Base-by-base conservation (phyloP, 2,329 filamentous ascomycete genomes). In the Trichoderma sp. region DNA sequence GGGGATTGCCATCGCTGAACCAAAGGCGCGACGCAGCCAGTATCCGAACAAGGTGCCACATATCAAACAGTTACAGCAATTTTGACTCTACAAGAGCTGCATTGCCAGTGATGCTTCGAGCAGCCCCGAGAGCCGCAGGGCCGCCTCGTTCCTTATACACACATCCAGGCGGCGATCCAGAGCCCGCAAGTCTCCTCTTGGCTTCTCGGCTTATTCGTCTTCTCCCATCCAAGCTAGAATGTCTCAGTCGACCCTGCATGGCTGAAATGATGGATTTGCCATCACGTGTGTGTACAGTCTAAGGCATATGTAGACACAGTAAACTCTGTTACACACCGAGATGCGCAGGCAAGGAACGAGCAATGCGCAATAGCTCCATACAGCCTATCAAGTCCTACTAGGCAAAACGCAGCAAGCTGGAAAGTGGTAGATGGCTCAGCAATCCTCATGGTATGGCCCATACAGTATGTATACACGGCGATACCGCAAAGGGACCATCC, bases 11-110 rank as follows among this genome's bases (percentile, higher is more conserved):
- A 68, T 70, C 68, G 39, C 68, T 70, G 14, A 70, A 70, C 68
- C 68, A 70, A 21, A 70, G 65, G 6, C 32, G 68, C 0, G 34
- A 54, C 32, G 30, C 46, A 26, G 7, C 34, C 3, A 70, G 26
- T 34, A 70, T 59, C 26, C n/a, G 26, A 59, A 24, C 43, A 52
- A 70, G 51, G n/a, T 68, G 68, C 68, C 68, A 70, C 68, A 70
- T 70, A 21, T 69, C 54, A 34, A 46, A 66, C 32, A 14, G 16
- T 10, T 34, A n/a, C n/a, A 14, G 16, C n/a, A 52, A 24, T 3
- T 16, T 58, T 16, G 18, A 8, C 11, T 34, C 2, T 16, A 8
- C 7, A 2, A 13, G 26, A 26, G 16, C 8, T 30, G 49, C 37
- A 49, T 30, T 11, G 43, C 18, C 16, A 21, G 46, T 14, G 21